Evolutionary conservation across 1,284 basidiomycete species (phyloP).

Genomic region (Bjerkandera adusta): DNA sequence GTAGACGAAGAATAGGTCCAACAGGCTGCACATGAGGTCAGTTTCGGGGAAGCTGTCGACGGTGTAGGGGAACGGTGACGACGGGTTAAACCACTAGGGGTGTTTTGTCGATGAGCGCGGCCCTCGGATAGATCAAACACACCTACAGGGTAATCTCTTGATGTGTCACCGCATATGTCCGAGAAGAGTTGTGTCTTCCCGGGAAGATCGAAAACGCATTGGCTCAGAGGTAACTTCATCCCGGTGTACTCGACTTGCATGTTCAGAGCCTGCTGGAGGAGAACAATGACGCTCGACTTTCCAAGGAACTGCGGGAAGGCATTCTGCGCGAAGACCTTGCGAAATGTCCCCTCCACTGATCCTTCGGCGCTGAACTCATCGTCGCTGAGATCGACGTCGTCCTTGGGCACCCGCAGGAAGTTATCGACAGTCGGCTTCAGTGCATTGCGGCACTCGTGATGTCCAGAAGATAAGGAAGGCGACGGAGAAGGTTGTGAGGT

Average conservation of each 20-base stretch:
- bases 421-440: neutral
- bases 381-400: constrained; percentile 10
- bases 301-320: constrained; percentile 9
- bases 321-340: neutral
- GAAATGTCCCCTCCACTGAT: neutral
- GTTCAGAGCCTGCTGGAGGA: constrained; percentile 7
- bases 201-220: neutral
- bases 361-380: constrained; percentile 1
- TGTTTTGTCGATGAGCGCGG: constrained; percentile 9
- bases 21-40: constrained; percentile 35
- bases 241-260: neutral
- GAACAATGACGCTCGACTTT: constrained; percentile 4
- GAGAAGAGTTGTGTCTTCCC: constrained; percentile 5
- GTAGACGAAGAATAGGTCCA: constrained; percentile 68
- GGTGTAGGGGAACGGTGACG: constrained; percentile 9
- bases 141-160: too few species aligned
- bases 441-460: neutral
- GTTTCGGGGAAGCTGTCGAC: constrained; percentile 47
- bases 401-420: neutral
- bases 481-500: neutral
- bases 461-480: neutral
- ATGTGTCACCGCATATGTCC: neutral
- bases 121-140: neutral
- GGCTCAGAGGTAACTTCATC: neutral
- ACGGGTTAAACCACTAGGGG: neutral